A percentile compares a stretch with the other conserved stretches of the same genome.
Evolutionary conservation across 176 grass and related monocot genomes (phyloP).

Genomic region (Triticum urartu): DNA sequence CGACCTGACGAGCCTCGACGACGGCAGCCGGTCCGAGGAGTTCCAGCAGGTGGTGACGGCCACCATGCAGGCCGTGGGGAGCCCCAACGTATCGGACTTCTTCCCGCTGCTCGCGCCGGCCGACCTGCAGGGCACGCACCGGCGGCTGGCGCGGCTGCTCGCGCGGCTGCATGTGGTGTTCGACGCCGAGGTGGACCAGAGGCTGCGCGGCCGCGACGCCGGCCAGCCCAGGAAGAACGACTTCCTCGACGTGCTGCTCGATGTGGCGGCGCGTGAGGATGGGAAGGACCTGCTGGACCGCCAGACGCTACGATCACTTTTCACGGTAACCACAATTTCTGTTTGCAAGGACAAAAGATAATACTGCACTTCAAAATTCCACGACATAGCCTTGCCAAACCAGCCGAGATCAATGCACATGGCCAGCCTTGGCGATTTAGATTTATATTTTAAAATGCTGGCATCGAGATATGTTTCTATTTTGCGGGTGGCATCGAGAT

Average conservation of each 20-base stretch:
- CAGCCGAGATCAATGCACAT: no score
- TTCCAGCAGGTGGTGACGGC: conserved; percentile 23
- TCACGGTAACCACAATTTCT: neutral
- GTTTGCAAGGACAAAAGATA: neutral
- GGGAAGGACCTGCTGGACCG: conserved; percentile 1
- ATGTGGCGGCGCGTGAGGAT: conserved; percentile 1
- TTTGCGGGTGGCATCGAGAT: no score
- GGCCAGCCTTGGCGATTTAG: no score
- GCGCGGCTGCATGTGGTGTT: conserved; percentile 29
- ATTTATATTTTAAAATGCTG: no score
- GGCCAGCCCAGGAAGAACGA: conserved; percentile 11
- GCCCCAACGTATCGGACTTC: conserved; percentile 47
- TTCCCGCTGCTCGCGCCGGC: conserved; percentile 35
- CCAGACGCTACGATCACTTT: conserved; percentile 5
- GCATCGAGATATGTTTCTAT: no score
- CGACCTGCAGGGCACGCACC: conserved; percentile 45
- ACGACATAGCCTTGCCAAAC: no score
- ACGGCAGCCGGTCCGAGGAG: conserved; percentile 8
- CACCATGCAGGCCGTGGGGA: conserved; percentile 22
- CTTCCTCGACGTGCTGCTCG: conserved; percentile 41
- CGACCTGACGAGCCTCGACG: no score
- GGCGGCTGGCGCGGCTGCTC: neutral
- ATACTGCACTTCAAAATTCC: no score
- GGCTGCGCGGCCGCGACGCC: neutral
- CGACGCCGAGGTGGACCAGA: conserved; percentile 37